Percentiles rank a stretch among this genome's conserved stretches.
Evolutionary conservation across 2,329 filamentous ascomycete genomes (phyloP).

Genomic region (Neonectria coccinea): DNA sequence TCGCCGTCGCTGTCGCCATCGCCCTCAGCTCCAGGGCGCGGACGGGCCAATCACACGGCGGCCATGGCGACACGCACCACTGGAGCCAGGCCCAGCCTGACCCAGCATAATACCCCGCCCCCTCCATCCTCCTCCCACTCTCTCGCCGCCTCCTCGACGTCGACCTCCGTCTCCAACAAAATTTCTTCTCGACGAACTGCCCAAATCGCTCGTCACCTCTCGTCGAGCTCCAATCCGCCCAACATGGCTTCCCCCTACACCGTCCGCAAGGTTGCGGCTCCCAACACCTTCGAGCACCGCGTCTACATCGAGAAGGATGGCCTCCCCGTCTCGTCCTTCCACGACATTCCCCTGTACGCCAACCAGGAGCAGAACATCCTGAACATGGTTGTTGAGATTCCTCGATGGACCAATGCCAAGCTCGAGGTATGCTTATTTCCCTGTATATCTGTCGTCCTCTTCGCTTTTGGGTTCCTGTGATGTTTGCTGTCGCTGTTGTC

Average conservation of each 20-base stretch:
- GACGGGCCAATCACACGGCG: slow-evolving; percentile 43
- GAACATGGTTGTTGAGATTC: slow-evolving; percentile 99
- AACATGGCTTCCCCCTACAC: slow-evolving; percentile 75
- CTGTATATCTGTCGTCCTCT: neutral
- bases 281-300: slow-evolving; percentile 96
- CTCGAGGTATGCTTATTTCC: slow-evolving; percentile 78
- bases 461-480: neutral
- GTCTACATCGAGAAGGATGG: slow-evolving; percentile 99
- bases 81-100: slow-evolving; percentile 40
- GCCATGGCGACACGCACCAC: slow-evolving; percentile 40
- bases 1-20: slow-evolving; percentile 30
- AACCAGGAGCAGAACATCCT: slow-evolving; percentile 95
- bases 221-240: slow-evolving; percentile 47
- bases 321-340: slow-evolving; percentile 92
- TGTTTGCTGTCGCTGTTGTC: slow-evolving; percentile 22
- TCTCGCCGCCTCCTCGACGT: slow-evolving; percentile 39
- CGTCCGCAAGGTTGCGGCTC: slow-evolving; percentile 86
- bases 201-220: slow-evolving; percentile 68
- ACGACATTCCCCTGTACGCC: slow-evolving; percentile 98
- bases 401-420: slow-evolving; percentile 99
- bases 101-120: slow-evolving; percentile 51
- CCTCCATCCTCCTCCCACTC: slow-evolving; percentile 49
- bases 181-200: slow-evolving; percentile 64
- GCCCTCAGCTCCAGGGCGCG: slow-evolving; percentile 28
- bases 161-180: slow-evolving; percentile 45